phyloP scores from a whole-genome alignment of 306 rosid species.

The Cucurbita maxima region DNA sequence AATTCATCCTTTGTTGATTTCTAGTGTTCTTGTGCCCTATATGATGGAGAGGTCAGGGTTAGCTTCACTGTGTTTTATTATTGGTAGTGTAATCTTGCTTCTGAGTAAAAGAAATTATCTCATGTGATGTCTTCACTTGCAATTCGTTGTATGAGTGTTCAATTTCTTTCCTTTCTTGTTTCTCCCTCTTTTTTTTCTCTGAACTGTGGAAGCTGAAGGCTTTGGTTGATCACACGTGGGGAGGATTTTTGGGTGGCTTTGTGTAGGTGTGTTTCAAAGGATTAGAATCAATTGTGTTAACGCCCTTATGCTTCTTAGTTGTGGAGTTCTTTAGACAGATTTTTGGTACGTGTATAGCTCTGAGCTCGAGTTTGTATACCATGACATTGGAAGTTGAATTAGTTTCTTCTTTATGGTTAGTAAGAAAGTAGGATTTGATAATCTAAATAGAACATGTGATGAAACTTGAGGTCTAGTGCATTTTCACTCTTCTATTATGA shows the following conservation, averaged over 20 bases:
- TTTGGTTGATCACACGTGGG: background rate
- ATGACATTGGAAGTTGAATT: background rate
- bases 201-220: background rate
- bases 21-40: background rate
- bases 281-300: background rate
- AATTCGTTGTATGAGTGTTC: background rate
- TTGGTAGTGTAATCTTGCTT: background rate
- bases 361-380: background rate
- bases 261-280: background rate
- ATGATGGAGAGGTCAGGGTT: background rate
- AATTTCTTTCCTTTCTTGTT: background rate
- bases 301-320: background rate
- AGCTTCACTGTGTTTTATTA: background rate
- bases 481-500: background rate
- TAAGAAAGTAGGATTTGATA: background rate
- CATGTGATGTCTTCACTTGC: background rate
- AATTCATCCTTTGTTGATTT: background rate
- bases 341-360: background rate
- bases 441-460: background rate
- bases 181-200: background rate
- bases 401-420: background rate
- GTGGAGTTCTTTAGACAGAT: background rate
- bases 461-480: background rate
- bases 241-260: background rate
- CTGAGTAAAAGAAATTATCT: background rate